A percentile compares a stretch with the other conserved stretches of the same genome.
phyloP scores from a whole-genome alignment of 2,329 filamentous ascomycete genomes.

The Alternaria viburni region DNA sequence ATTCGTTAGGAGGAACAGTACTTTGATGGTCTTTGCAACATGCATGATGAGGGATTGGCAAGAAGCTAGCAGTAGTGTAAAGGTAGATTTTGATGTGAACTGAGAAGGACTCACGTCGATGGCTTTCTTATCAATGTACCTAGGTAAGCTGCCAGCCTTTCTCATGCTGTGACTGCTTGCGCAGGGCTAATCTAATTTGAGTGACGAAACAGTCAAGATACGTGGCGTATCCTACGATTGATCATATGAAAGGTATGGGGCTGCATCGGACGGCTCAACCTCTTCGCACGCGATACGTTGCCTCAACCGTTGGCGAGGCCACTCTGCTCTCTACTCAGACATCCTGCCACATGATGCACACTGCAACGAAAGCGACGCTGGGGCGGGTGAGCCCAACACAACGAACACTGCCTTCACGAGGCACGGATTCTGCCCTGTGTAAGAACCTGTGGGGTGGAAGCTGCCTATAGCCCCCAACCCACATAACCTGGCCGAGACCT shows the following conservation, averaged over 20 bases:
- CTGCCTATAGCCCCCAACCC: background rate
- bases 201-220: background rate
- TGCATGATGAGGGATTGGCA: constrained; percentile 7
- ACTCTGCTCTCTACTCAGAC: background rate
- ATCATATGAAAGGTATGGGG: background rate
- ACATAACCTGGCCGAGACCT: background rate
- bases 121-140: background rate
- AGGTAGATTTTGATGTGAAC: background rate
- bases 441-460: background rate
- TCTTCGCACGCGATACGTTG: background rate
- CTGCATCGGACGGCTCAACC: background rate
- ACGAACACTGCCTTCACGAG: background rate
- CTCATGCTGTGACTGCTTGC: background rate
- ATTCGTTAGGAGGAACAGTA: constrained; percentile 5
- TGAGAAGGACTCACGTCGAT: background rate
- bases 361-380: background rate
- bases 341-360: background rate
- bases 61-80: background rate
- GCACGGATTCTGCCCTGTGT: background rate
- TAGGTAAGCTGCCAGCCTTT: background rate
- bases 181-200: background rate
- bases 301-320: background rate
- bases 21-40: background rate
- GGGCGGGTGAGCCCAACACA: background rate
- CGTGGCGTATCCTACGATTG: background rate